phyloP scores from a whole-genome alignment of 495 filamentous ascomycete species.

The Hypoxylon fuscum region DNA sequence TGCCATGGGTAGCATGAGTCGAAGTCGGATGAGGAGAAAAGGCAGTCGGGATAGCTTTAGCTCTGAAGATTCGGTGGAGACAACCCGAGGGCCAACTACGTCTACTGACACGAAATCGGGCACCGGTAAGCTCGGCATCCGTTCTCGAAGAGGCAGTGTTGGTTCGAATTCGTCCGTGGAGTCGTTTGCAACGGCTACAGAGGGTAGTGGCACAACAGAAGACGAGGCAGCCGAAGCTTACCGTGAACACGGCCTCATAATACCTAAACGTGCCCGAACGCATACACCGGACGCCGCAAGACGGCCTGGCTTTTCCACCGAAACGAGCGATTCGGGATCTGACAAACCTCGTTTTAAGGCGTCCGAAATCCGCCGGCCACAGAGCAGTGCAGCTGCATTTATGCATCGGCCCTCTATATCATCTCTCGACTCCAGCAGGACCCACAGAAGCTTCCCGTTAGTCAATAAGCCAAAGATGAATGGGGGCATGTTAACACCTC shows the following conservation, averaged over 20 bases:
- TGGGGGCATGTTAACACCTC: slow-evolving; percentile 52
- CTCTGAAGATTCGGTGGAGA: slow-evolving; percentile 79
- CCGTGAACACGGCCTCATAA: slow-evolving; percentile 28
- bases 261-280: slow-evolving; percentile 42
- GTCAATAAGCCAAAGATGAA: slow-evolving; percentile 59
- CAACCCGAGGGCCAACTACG: slow-evolving; percentile 65
- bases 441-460: slow-evolving; percentile 62
- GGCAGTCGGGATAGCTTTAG: slow-evolving; percentile 64
- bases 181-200: slow-evolving; percentile 84
- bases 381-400: slow-evolving; percentile 45
- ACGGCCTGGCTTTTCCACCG: slow-evolving; percentile 44
- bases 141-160: slow-evolving; percentile 67
- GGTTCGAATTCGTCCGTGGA: slow-evolving; percentile 79
- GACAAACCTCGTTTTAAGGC: slow-evolving; percentile 30
- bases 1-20: slow-evolving; percentile 76
- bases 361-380: slow-evolving; percentile 48
- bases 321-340: slow-evolving; percentile 46
- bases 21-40: slow-evolving; percentile 54
- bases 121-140: slow-evolving; percentile 35
- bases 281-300: slow-evolving; percentile 43
- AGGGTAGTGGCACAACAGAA: slow-evolving; percentile 58
- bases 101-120: slow-evolving; percentile 27
- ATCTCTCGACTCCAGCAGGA: slow-evolving; percentile 59
- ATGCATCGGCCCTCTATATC: slow-evolving; percentile 59
- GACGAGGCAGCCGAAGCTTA: slow-evolving; percentile 34